Base-by-base conservation (phyloP, 2,329 filamentous ascomycete genomes). In the Trichophyton benhamiae region DNA sequence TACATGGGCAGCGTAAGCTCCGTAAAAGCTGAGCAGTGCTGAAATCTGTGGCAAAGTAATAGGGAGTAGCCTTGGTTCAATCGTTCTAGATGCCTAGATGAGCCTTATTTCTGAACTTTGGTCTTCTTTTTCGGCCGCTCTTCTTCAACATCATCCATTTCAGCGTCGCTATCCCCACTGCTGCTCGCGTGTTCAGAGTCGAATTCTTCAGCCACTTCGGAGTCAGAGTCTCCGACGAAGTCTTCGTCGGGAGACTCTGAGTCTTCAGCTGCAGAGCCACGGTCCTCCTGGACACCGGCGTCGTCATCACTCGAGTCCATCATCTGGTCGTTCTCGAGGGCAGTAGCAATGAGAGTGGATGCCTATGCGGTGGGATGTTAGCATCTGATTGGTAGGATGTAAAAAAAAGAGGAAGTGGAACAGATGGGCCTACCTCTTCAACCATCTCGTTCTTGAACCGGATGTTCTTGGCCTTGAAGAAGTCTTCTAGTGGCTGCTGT, bases 371-470 rank as follows among this genome's bases (percentile, higher is more conserved):
- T 46, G 20, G 42, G 9, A 66, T 57, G 41, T 70, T 72, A 73
- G 72, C 68, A 61, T 62, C n/a, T 7, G 44, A 41, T 30, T 30
- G 46, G 3, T 33, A 25, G 6, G 2, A 46, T 11, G 15, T 44
- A 9, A 9, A 13, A 30, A 30, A 30, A 27, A 5, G 27, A 30
- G 27, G 0, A 27, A 6, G 25, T 30, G 6, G 27, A 17, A 11
- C 20, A 58, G 4, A 55, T 44, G 11, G 8, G 72, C 88, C 86
- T 72, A 89, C 88, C 68, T 99, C 94, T 72, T 96, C 94, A 64
- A 95, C 87, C 79, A 99, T 96, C 77, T 99, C 94, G 74, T 99
- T 99, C 85, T 96, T 97, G 62, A 95, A 91, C 60, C 92, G 89
- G 70, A 99, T 83, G 64, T 87, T 88, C 81, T 97, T 97, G 67